phyloP scores from a whole-genome alignment of 495 filamentous ascomycete species.

The Neurospora terricola region DNA sequence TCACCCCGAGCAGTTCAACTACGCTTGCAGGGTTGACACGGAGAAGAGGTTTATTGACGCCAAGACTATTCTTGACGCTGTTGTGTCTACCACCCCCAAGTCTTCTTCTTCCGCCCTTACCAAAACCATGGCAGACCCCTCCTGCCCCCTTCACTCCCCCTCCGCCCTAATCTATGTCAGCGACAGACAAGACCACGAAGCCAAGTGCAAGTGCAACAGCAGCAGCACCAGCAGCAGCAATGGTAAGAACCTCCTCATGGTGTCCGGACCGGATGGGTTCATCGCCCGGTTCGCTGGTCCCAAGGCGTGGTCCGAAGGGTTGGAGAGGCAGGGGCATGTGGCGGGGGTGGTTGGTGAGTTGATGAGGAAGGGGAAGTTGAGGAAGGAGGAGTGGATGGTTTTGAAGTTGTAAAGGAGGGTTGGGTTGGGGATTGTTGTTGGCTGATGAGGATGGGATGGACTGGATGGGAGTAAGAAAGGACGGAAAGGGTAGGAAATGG shows the following conservation, averaged over 20 bases:
- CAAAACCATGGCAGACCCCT: neutral
- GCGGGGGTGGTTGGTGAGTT: slow-evolving; percentile 31
- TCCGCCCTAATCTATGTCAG: neutral
- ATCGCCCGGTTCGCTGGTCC: slow-evolving; percentile 66
- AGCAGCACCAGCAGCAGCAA: too few relatives aligned
- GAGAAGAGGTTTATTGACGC: slow-evolving; percentile 51
- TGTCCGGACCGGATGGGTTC: slow-evolving; percentile 89
- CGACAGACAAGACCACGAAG: neutral
- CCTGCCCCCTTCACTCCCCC: slow-evolving; percentile 18
- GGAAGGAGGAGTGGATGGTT: slow-evolving; percentile 39
- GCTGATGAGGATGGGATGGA: neutral
- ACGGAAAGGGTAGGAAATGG: slow-evolving; percentile 12
- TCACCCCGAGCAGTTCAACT: slow-evolving; percentile 45
- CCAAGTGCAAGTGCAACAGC: neutral
- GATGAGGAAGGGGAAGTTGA: slow-evolving; percentile 7
- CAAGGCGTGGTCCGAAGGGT: slow-evolving; percentile 61
- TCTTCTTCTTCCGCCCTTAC: neutral
- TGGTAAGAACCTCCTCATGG: slow-evolving; percentile 53
- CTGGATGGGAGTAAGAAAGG: slow-evolving; percentile 12
- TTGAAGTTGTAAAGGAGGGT: slow-evolving; percentile 37
- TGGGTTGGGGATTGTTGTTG: neutral
- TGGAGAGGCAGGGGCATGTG: slow-evolving; percentile 57
- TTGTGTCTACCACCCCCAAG: slow-evolving; percentile 1
- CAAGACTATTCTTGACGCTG: neutral
- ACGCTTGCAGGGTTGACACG: slow-evolving; percentile 73